A percentile compares a stretch with the other conserved stretches of the same genome.
Evolutionary conservation across 805 yeast species (phyloP).

Genomic region (Metschnikowia chrysomelidarum): DNA sequence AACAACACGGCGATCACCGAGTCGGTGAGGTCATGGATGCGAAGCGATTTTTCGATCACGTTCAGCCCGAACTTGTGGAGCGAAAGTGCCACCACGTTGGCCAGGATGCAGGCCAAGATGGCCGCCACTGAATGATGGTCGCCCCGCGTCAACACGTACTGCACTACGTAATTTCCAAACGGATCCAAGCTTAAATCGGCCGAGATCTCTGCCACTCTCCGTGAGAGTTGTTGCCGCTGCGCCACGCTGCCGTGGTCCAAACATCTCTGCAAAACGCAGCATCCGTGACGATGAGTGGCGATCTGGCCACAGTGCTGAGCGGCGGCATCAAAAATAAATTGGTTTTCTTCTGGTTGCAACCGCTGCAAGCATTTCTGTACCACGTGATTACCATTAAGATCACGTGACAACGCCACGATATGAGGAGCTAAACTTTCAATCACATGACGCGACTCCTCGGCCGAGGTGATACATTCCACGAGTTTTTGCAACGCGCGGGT

Average conservation of each 20-base stretch:
- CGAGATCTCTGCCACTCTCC: slow-evolving; percentile 66
- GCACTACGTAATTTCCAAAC: slow-evolving; percentile 95
- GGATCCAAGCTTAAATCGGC: slow-evolving; percentile 80
- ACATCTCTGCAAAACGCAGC: slow-evolving; percentile 95
- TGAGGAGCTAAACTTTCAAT: slow-evolving; percentile 61
- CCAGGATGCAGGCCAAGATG: slow-evolving; percentile 35
- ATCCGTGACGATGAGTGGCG: slow-evolving; percentile 92
- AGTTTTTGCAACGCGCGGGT: slow-evolving; percentile 92
- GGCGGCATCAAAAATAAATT: slow-evolving; percentile 89
- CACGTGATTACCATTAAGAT: slow-evolving; percentile 95
- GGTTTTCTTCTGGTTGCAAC: slow-evolving; percentile 64
- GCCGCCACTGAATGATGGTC: slow-evolving; percentile 33
- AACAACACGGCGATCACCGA: slow-evolving; percentile 45
- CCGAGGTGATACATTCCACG: slow-evolving; percentile 74
- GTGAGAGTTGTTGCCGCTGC: slow-evolving; percentile 68
- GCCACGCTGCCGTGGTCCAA: slow-evolving; percentile 77
- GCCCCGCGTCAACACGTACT: slow-evolving; percentile 69
- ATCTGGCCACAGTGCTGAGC: slow-evolving; percentile 68
- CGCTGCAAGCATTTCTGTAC: slow-evolving; percentile 87
- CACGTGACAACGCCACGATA: slow-evolving; percentile 78
- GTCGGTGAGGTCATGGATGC: slow-evolving; percentile 47
- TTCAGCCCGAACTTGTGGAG: slow-evolving; percentile 62
- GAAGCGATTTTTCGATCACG: slow-evolving; percentile 55
- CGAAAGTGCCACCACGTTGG: slow-evolving; percentile 45
- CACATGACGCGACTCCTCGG: slow-evolving; percentile 67